Conservation (phyloP, 2,329 filamentous ascomycete genomes). For the Hirsutella thompsonii region DNA sequence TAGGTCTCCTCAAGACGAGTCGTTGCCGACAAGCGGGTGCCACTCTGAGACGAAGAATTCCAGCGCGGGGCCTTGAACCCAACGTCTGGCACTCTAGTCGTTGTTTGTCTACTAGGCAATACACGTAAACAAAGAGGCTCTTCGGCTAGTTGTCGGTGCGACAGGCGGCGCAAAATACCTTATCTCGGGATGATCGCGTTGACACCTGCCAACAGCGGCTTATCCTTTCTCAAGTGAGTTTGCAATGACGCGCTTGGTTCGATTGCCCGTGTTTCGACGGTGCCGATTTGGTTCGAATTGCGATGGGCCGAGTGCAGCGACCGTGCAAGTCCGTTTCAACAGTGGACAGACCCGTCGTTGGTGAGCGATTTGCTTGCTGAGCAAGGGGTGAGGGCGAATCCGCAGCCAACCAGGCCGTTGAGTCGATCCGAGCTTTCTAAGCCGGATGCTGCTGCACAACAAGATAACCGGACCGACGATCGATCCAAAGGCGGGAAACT, state of each 20-base stretch:
- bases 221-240: not conserved
- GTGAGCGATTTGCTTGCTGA: too few relatives aligned
- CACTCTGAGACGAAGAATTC: slow-evolving; percentile 11
- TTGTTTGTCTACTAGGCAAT: not conserved
- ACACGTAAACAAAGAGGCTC: not conserved
- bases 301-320: too few relatives aligned
- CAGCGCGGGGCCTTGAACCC: slow-evolving; percentile 7
- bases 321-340: too few relatives aligned
- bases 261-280: too few relatives aligned
- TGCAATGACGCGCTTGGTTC: not conserved
- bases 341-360: too few relatives aligned
- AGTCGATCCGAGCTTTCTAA: too few relatives aligned
- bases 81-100: slow-evolving; percentile 2
- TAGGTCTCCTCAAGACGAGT: not conserved
- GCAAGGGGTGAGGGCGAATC: too few relatives aligned
- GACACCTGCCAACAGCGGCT: not conserved
- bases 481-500: too few relatives aligned
- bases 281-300: too few relatives aligned
- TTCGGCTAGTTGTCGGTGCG: not conserved
- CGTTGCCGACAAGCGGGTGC: slow-evolving; percentile 7
- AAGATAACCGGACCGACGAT: too few relatives aligned
- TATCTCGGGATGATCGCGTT: not conserved
- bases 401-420: too few relatives aligned
- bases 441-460: too few relatives aligned
- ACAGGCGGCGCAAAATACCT: not conserved